A percentile compares a stretch with the other conserved stretches of the same genome.
Evolutionary conservation across 1,139 yeast genomes (phyloP).

Genomic region (Scheffersomyces parashehatae): DNA sequence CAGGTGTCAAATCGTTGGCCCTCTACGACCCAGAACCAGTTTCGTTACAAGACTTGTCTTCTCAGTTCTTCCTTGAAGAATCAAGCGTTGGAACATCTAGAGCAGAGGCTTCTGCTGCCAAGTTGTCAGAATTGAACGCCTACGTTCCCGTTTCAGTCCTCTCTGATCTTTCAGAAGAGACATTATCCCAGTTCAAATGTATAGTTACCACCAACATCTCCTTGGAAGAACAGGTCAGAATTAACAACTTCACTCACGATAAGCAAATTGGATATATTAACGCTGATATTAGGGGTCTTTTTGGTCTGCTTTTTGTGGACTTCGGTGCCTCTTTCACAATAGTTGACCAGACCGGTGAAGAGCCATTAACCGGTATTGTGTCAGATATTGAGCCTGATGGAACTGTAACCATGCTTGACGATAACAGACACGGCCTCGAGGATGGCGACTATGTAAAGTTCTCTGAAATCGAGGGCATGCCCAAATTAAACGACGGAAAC

Average conservation of each 20-base stretch:
- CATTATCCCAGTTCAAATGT: constrained; percentile 66
- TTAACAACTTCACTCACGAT: constrained; percentile 75
- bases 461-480: constrained; percentile 79
- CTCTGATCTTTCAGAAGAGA: constrained; percentile 47
- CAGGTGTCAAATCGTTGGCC: constrained; percentile 94
- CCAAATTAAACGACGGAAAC: constrained; percentile 65
- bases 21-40: constrained; percentile 80
- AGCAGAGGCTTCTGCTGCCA: constrained; percentile 66
- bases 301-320: constrained; percentile 88
- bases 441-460: constrained; percentile 91
- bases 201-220: constrained; percentile 80
- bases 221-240: constrained; percentile 70
- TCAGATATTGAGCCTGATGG: constrained; percentile 89
- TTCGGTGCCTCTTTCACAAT: constrained; percentile 81
- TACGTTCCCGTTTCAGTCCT: constrained; percentile 87
- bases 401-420: constrained; percentile 88
- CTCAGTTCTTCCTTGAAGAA: constrained; percentile 76
- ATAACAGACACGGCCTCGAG: constrained; percentile 88
- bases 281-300: constrained; percentile 82
- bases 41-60: constrained; percentile 69
- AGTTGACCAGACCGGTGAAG: constrained; percentile 89
- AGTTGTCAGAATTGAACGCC: constrained; percentile 77
- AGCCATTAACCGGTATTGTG: constrained; percentile 81
- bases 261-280: constrained; percentile 76
- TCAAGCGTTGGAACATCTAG: constrained; percentile 70